phyloP scores from a whole-genome alignment of 345 rosid species.

The Lumnitzera racemosa region DNA sequence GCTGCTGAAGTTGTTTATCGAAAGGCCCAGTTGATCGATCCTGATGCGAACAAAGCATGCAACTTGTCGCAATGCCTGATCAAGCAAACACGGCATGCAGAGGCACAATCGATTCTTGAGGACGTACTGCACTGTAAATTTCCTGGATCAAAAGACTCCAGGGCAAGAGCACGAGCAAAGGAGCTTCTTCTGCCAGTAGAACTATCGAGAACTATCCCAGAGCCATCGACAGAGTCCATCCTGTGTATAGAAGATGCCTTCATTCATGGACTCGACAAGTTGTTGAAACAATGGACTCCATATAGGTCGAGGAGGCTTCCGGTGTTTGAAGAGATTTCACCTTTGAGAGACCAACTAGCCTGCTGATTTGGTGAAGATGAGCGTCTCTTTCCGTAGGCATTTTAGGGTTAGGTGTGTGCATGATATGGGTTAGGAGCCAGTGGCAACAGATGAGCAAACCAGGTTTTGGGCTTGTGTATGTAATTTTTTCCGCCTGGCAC shows the following conservation, averaged over 20 bases:
- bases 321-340: conserved; percentile 78
- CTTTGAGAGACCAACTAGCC: conserved; percentile 73
- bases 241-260: conserved; percentile 41
- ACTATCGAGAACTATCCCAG: not conserved
- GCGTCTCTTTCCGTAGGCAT: no score
- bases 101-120: conserved; percentile 42
- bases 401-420: no score
- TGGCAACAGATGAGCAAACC: no score
- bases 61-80: conserved; percentile 71
- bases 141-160: conserved; percentile 44
- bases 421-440: no score
- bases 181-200: conserved; percentile 39
- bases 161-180: conserved; percentile 39
- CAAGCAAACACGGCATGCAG: conserved; percentile 45
- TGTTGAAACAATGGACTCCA: conserved; percentile 58
- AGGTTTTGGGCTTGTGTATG: no score
- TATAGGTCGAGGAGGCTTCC: conserved; percentile 72
- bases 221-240: not conserved
- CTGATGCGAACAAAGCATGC: conserved; percentile 89
- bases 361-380: conserved; percentile 32
- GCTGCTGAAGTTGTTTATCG: conserved; percentile 70
- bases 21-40: conserved; percentile 74
- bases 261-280: conserved; percentile 51
- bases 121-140: conserved; percentile 31
- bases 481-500: no score